phyloP scores from a whole-genome alignment of 2,329 filamentous ascomycete species.

The Thielaviopsis punctulata region DNA sequence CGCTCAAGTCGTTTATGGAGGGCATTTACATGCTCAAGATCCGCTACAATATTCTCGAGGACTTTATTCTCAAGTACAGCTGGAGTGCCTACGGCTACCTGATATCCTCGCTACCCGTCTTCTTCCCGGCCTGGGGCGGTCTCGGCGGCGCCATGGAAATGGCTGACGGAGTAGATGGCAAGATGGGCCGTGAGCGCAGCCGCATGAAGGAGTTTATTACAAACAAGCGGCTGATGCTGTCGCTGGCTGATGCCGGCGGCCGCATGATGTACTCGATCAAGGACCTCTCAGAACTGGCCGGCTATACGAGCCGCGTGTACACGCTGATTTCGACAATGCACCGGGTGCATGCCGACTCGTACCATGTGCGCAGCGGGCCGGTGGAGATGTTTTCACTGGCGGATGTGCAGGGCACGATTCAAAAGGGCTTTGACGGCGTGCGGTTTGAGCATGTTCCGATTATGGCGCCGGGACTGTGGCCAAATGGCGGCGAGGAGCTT shows the following conservation, averaged over 20 bases:
- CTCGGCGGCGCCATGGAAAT: slow-evolving; percentile 57
- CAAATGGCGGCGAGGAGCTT: slow-evolving; percentile 79
- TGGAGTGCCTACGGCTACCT: slow-evolving; percentile 98
- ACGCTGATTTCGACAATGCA: slow-evolving; percentile 89
- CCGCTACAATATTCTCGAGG: slow-evolving; percentile 95
- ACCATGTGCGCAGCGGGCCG: slow-evolving; percentile 48
- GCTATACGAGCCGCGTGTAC: slow-evolving; percentile 91
- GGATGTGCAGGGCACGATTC: slow-evolving; percentile 83
- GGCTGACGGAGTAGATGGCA: slow-evolving; percentile 30
- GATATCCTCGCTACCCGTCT: slow-evolving; percentile 80
- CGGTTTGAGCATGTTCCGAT: slow-evolving; percentile 85
- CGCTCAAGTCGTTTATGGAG: slow-evolving; percentile 93
- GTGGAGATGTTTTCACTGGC: slow-evolving; percentile 76
- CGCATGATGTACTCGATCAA: slow-evolving; percentile 99
- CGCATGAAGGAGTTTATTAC: slow-evolving; percentile 99
- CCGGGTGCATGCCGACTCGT: slow-evolving; percentile 79
- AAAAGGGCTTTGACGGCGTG: slow-evolving; percentile 89
- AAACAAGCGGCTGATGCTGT: slow-evolving; percentile 96
- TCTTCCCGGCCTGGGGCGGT: slow-evolving; percentile 86
- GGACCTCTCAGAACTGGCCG: slow-evolving; percentile 85
- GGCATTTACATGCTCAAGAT: slow-evolving; percentile 96
- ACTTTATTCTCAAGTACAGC: slow-evolving; percentile 94
- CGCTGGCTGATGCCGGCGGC: slow-evolving; percentile 84
- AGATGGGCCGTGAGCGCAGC: slow-evolving; percentile 51
- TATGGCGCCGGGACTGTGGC: slow-evolving; percentile 75